Percentiles rank a stretch among this genome's conserved stretches.
Conservation (phyloP, 345 rosid species). For the Rhodomyrtus tomentosa region DNA sequence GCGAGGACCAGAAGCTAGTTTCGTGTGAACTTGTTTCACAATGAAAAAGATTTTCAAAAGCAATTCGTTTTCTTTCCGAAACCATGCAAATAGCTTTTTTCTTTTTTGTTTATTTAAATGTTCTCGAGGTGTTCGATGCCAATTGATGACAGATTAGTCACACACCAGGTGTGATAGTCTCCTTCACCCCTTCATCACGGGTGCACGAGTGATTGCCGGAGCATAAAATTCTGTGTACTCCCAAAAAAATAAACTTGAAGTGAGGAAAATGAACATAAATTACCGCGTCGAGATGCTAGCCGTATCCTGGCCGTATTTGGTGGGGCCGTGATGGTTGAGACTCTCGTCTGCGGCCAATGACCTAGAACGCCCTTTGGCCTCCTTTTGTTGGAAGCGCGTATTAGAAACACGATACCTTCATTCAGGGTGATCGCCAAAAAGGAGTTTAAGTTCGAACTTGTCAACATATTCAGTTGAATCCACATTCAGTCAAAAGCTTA, state of each 20-base stretch:
- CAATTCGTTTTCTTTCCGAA: background rate
- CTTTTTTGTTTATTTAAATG: background rate
- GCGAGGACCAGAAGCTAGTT: background rate
- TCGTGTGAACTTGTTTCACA: background rate
- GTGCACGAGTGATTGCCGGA: background rate
- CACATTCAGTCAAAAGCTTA: too few relatives aligned
- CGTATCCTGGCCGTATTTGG: too few relatives aligned
- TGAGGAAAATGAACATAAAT: background rate
- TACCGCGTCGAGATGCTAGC: too few relatives aligned
- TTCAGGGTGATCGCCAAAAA: too few relatives aligned
- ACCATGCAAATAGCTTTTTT: background rate
- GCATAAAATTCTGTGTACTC: background rate
- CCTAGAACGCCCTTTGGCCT: too few relatives aligned
- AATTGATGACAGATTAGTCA: background rate
- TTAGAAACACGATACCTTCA: too few relatives aligned
- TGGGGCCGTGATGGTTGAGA: too few relatives aligned
- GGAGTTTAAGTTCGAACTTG: too few relatives aligned
- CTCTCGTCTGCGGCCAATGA: too few relatives aligned
- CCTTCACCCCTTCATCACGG: background rate
- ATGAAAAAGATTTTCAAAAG: background rate
- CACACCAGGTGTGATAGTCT: background rate
- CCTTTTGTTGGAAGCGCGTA: too few relatives aligned
- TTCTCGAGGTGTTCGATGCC: background rate
- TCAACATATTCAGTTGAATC: too few relatives aligned
- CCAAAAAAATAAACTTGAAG: too few relatives aligned